Conservation (phyloP, 257 asterid genomes). For the Verbascum thapsus region DNA sequence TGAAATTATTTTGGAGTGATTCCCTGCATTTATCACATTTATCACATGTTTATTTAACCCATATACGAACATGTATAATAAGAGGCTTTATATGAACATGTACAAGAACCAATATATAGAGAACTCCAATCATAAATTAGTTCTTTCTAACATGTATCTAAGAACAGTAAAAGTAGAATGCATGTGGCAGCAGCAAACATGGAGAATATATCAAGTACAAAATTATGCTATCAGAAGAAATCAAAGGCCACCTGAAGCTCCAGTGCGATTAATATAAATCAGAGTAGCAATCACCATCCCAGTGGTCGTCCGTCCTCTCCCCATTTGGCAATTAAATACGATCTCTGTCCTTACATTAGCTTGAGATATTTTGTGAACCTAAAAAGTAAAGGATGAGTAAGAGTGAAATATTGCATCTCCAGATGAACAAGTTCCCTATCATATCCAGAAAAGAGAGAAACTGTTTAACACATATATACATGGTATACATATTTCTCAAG, state of each 20-base stretch:
- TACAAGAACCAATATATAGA: conserved; percentile 18
- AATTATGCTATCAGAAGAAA: conserved; percentile 28
- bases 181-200: conserved; percentile 8
- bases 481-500: background rate
- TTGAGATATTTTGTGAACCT: conserved; percentile 84
- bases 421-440: conserved; percentile 18
- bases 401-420: conserved; percentile 22
- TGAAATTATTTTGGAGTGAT: no score
- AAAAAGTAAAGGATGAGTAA: conserved; percentile 27
- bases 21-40: no score
- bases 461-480: background rate
- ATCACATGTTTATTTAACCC: no score
- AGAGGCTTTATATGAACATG: conserved; percentile 11
- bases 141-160: background rate
- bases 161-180: conserved; percentile 15
- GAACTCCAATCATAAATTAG: background rate
- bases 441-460: conserved; percentile 10
- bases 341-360: conserved; percentile 80
- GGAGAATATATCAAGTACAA: conserved; percentile 18
- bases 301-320: conserved; percentile 97
- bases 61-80: no score
- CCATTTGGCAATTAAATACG: conserved; percentile 96
- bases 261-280: conserved; percentile 83
- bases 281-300: conserved; percentile 99
- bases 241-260: conserved; percentile 76